Evolutionary conservation across 768 basidiomycete species (phyloP).

Genomic region (Rickenella mellea): DNA sequence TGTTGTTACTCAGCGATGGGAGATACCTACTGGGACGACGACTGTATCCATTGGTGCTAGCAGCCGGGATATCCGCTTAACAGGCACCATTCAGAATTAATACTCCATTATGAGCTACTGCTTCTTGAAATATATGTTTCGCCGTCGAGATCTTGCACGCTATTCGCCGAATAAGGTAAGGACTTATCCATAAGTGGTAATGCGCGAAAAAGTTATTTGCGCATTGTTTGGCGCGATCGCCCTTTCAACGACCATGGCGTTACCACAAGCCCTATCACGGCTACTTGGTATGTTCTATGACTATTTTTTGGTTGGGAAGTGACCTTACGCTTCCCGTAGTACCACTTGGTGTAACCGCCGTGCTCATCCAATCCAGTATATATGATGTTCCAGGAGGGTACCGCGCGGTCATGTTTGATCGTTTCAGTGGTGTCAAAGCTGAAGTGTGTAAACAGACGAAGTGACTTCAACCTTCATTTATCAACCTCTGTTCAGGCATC

Average conservation of each 20-base stretch:
- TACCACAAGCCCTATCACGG: background rate
- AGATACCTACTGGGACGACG: constrained; percentile 22
- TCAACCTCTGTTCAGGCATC: constrained; percentile 48
- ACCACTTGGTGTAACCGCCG: constrained; percentile 47
- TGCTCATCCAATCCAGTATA: constrained; percentile 36
- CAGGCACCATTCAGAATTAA: too few relatives aligned
- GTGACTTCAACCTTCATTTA: constrained; percentile 1
- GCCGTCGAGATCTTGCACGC: too few relatives aligned
- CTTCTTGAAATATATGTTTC: too few relatives aligned
- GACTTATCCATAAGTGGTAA: too few relatives aligned
- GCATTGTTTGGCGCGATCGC: too few relatives aligned
- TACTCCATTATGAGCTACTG: too few relatives aligned
- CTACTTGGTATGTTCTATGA: background rate
- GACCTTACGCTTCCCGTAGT: constrained; percentile 28
- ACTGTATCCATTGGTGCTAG: constrained; percentile 20
- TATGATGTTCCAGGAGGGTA: constrained; percentile 74
- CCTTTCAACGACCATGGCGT: background rate
- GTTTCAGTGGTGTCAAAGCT: constrained; percentile 86
- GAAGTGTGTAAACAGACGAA: constrained; percentile 33
- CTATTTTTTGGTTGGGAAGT: background rate
- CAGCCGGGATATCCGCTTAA: constrained; percentile 10
- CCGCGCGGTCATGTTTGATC: constrained; percentile 96
- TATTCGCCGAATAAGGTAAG: too few relatives aligned
- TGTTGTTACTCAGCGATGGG: constrained; percentile 30
- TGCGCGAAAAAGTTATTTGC: too few relatives aligned